Conservation (phyloP, 179 eudicot genomes). For the Nepenthes alata region DNA sequence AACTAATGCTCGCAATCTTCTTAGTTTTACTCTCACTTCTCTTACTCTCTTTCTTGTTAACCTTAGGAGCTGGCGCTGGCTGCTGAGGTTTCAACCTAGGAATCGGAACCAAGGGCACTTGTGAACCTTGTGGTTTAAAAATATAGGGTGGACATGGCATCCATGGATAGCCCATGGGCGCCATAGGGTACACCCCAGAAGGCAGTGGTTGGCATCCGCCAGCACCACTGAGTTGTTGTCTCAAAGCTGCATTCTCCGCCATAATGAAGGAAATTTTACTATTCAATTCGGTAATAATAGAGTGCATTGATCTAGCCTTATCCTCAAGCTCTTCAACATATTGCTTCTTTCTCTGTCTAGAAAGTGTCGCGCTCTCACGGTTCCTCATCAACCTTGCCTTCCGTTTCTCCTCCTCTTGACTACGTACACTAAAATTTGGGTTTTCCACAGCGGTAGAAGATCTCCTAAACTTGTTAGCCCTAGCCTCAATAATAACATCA, state of each 20-base stretch:
- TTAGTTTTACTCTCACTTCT: conserved; percentile 53
- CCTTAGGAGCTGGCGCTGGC: conserved; percentile 39
- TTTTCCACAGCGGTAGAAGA: not conserved
- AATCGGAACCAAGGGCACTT: conserved; percentile 81
- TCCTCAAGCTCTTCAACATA: conserved; percentile 88
- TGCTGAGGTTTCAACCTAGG: conserved; percentile 67
- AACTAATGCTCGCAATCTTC: conserved; percentile 87
- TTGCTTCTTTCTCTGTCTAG: conserved; percentile 88
- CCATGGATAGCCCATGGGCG: conserved; percentile 73
- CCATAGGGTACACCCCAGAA: conserved; percentile 59
- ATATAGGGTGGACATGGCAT: conserved; percentile 60
- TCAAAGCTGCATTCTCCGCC: conserved; percentile 63
- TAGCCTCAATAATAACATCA: conserved; percentile 21
- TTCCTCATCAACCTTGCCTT: conserved; percentile 82
- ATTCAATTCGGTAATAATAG: conserved; percentile 72
- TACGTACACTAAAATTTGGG: not conserved
- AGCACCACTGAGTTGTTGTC: conserved; percentile 47
- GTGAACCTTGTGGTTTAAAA: conserved; percentile 66
- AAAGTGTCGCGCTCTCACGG: conserved; percentile 83
- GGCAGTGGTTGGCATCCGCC: conserved; percentile 14
- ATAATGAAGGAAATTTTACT: conserved; percentile 50
- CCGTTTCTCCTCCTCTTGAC: conserved; percentile 49
- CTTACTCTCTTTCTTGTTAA: conserved; percentile 48
- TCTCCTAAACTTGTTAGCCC: conserved; percentile 38
- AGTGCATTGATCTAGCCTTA: conserved; percentile 66